Evolutionary conservation across 176 grass and related monocot genomes (phyloP).

Genomic region (Alloteropsis semialata): DNA sequence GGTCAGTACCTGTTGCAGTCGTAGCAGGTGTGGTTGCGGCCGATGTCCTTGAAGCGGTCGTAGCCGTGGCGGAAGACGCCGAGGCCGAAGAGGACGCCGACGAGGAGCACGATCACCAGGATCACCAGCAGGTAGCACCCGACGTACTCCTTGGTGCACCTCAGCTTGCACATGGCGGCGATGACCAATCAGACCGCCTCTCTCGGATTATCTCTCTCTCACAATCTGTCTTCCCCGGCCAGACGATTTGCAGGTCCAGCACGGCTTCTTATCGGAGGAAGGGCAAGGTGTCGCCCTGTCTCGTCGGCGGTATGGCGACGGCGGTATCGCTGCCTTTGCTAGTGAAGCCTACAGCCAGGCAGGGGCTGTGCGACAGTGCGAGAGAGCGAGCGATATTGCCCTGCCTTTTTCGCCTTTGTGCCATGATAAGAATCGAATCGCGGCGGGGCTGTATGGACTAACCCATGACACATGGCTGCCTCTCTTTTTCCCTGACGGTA

Average conservation of each 20-base stretch:
- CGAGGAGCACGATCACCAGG: conserved; percentile 25
- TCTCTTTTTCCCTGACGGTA: not conserved
- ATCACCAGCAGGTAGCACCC: conserved; percentile 46
- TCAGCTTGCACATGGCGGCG: conserved; percentile 26
- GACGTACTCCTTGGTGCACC: conserved; percentile 21
- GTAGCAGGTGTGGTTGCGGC: conserved; percentile 55
- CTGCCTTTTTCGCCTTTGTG: conserved; percentile 14
- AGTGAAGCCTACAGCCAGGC: not conserved
- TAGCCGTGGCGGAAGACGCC: conserved; percentile 54
- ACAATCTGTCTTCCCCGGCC: not conserved
- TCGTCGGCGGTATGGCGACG: conserved; percentile 1
- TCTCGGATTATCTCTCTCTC: too few species aligned
- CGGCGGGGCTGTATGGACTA: not conserved
- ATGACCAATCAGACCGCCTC: not conserved
- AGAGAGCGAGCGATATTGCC: not conserved
- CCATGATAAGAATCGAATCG: conserved; percentile 12
- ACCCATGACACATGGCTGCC: not conserved
- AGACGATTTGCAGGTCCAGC: too few species aligned
- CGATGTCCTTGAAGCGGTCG: conserved; percentile 28
- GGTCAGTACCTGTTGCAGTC: conserved; percentile 26
- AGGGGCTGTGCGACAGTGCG: not conserved
- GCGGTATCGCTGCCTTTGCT: not conserved
- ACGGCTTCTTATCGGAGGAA: conserved; percentile 8
- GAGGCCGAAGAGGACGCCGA: conserved; percentile 64
- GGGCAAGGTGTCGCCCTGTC: not conserved